Conservation (phyloP, 805 yeast genomes). For the Myxozyma geophila region DNA sequence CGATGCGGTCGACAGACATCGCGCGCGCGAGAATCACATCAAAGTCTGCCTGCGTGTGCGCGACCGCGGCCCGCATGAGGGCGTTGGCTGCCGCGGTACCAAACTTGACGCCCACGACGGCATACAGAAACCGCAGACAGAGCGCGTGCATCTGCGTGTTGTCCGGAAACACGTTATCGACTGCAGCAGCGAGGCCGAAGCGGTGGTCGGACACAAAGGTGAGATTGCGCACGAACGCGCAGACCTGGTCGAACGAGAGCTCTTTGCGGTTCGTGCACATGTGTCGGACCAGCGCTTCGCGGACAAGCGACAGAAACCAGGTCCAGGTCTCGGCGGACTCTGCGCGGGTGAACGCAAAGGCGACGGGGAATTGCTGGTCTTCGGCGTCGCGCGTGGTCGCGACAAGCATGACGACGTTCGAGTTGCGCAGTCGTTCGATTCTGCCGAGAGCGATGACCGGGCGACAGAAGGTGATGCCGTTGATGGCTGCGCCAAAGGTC, state of each 20-base stretch:
- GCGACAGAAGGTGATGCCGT: constrained; percentile 20
- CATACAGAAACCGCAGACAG: constrained; percentile 21
- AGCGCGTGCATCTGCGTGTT: constrained; percentile 18
- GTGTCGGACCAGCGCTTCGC: constrained; percentile 19
- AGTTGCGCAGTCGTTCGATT: constrained; percentile 17
- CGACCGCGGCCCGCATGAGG: constrained; percentile 21
- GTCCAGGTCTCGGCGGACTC: constrained; percentile 16
- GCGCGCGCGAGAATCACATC: constrained; percentile 3
- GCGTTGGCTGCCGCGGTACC: constrained; percentile 22
- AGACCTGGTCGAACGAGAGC: constrained; percentile 10
- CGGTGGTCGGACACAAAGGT: constrained; percentile 26
- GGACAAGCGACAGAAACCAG: constrained; percentile 20
- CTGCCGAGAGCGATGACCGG: constrained; percentile 25
- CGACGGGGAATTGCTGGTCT: constrained; percentile 24
- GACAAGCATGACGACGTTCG: constrained; percentile 16
- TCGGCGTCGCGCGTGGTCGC: constrained; percentile 30
- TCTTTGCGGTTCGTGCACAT: constrained; percentile 9
- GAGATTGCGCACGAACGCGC: constrained; percentile 12
- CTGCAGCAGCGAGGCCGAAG: constrained; percentile 15
- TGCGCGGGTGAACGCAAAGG: constrained; percentile 18
- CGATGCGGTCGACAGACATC: constrained; percentile 9
- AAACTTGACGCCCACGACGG: constrained; percentile 16
- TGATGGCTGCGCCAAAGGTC: constrained; percentile 19
- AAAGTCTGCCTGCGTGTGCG: constrained; percentile 14
- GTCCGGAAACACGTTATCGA: constrained; percentile 21